Base-by-base conservation (phyloP, 164 flowering plant genomes). In the Buxus sempervirens region DNA sequence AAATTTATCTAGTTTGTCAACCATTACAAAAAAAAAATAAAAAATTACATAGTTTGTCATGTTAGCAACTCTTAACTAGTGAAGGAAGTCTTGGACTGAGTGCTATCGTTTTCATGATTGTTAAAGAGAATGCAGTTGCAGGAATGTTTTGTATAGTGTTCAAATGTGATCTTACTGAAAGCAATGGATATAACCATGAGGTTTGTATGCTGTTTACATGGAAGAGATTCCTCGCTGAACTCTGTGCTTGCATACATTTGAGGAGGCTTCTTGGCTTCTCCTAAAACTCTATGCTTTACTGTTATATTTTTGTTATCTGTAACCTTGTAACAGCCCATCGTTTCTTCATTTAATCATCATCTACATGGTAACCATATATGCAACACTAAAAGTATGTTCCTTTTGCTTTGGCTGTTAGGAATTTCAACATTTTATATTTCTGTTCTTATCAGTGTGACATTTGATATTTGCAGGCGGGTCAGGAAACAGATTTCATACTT, bases 401-500 rank as follows among this genome's bases (percentile, higher is more conserved):
- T 15, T 21, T 14, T 9, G 21, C 18, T 13, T 45, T 59, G 63
- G 45, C 14, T 5, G 48, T 14, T 18, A 18, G 26, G 24, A 15
- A 3, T 32, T 32, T 21, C 32, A 18, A 15, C 9, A 56, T 8
- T 36, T 49, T 62, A 7, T 51, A 28, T 48, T 24, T 20, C 57
- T 20, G 21, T 56, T 38, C 26, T 68, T 32, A 28, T n/a, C 51
- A 57, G 13, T 64, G 63, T 54, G 62, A 67, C 53, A 45, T 42
- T 62, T 54, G 57, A 53, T 66, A 10, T 73, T 56, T 86, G 83
- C 91, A 90, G 98, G 85, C 90, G 57, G 99, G 99, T 54, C 91
- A 88, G 74, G 99, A 95, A 82, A 92, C 99, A 68, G 97, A 95
- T 73, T 95, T 92, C 66, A 75, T 95, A 70, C 80, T 95, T 68